Base-by-base conservation (phyloP, 352 stramenopile species). In the Phytopythium montanum region DNA sequence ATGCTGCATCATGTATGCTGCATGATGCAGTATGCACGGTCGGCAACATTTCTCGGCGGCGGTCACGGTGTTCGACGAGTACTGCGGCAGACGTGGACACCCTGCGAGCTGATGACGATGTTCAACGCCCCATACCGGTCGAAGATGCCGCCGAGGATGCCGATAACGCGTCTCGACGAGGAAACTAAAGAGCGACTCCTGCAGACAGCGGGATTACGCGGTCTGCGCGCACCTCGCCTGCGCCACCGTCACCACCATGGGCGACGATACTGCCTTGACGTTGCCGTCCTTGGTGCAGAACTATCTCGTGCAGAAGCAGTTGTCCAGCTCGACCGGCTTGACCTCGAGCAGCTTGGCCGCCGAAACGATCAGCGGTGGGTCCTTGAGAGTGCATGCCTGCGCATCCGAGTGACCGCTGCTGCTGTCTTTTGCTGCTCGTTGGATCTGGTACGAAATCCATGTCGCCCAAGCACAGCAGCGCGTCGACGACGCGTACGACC, bases 51-150 rank as follows among this genome's bases (percentile, higher is more conserved):
- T n/a, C n/a, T n/a, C n/a, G n/a, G n/a, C n/a, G n/a, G n/a, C n/a
- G n/a, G n/a, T n/a, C n/a, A n/a, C n/a, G n/a, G n/a, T n/a, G n/a
- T n/a, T n/a, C n/a, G n/a, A n/a, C n/a, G n/a, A n/a, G n/a, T n/a
- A n/a, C n/a, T n/a, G n/a, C n/a, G n/a, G n/a, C n/a, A n/a, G n/a
- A n/a, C n/a, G n/a, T n/a, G n/a, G n/a, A n/a, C n/a, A n/a, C 82
- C 85, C 66, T 91, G 82, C 2, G 76, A 92, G 52, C 89, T 81
- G 41, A 91, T 76, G 44, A 91, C 77, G 41, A 92, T 80, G 56
- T 94, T 92, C 10, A 79, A 91, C 51, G 91, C 91, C 60, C 90
- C 82, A 44, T 91, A 94, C 26, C 81, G 76, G 53, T 92, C 85
- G 52, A 94, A 90, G 44, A 92, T 91, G 33, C 81, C 84, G 28